phyloP scores from a whole-genome alignment of 164 flowering plant genomes.

The Paratinospora sagittata region DNA sequence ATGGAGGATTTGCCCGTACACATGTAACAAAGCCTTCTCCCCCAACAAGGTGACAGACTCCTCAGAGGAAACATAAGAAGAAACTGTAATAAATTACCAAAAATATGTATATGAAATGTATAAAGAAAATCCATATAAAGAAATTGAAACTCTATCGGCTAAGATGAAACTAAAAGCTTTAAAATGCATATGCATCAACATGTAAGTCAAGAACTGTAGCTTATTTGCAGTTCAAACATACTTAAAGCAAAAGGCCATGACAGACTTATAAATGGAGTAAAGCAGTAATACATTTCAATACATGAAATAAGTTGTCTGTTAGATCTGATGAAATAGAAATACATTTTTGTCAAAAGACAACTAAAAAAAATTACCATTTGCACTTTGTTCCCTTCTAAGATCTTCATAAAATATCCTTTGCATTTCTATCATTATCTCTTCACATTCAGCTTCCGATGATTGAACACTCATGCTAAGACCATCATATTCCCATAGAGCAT shows the following conservation, averaged over 20 bases:
- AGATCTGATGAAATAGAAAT: not conserved
- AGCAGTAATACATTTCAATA: not conserved
- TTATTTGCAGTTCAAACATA: not conserved
- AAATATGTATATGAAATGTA: not conserved
- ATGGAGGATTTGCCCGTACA: not conserved
- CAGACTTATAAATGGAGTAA: not conserved
- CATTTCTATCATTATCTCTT: slow-evolving; percentile 79
- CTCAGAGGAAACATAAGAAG: not conserved
- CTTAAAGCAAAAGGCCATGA: not conserved
- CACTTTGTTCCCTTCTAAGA: slow-evolving; percentile 28
- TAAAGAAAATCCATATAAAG: not conserved
- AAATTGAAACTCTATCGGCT: not conserved
- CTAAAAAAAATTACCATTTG: slow-evolving; percentile 33
- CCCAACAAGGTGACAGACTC: not conserved
- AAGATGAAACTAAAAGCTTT: not conserved
- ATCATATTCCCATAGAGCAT: slow-evolving; percentile 77
- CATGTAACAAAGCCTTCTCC: not conserved
- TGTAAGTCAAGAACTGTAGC: not conserved
- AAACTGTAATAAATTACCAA: not conserved
- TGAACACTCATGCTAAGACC: slow-evolving; percentile 39
- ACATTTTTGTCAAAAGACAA: not conserved
- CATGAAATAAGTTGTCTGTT: not conserved
- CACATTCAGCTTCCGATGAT: slow-evolving; percentile 44
- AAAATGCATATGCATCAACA: not conserved
- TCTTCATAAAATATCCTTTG: slow-evolving; percentile 80